phyloP scores from a whole-genome alignment of 1,284 basidiomycete genomes.

The Amylostereum areolatum region DNA sequence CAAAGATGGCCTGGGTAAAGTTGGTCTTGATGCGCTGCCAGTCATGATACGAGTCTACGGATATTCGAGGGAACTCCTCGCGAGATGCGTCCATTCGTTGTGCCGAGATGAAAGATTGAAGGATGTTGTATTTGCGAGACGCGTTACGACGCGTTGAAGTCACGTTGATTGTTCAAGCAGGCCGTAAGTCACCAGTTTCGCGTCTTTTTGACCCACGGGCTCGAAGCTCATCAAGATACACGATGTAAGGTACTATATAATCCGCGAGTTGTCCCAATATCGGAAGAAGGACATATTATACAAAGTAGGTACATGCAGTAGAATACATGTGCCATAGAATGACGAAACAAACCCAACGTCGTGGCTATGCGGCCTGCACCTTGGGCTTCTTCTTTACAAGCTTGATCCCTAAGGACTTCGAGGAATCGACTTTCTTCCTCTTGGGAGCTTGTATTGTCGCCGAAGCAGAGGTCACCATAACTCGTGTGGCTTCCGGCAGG shows the following conservation, averaged over 20 bases:
- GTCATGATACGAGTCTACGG: constrained; percentile 54
- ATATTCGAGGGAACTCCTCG: constrained; percentile 60
- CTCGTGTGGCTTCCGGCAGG: constrained; percentile 67
- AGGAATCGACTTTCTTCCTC: constrained; percentile 58
- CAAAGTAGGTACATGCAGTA: no score
- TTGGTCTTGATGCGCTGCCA: constrained; percentile 54
- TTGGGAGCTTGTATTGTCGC: constrained; percentile 39
- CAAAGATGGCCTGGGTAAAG: constrained; percentile 38
- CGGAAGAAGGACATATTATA: no score
- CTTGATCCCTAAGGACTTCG: constrained; percentile 69
- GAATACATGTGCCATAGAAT: no score
- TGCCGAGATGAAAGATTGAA: no score
- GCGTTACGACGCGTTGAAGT: background rate
- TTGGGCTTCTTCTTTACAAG: constrained; percentile 53
- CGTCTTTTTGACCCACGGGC: no score
- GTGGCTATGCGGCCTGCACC: constrained; percentile 9
- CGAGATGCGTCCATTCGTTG: constrained; percentile 31
- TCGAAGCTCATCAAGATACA: no score
- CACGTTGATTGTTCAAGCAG: background rate
- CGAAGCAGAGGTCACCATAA: constrained; percentile 51
- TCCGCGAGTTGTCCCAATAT: no score
- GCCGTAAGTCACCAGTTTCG: background rate
- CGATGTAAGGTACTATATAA: no score
- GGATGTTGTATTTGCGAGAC: no score
- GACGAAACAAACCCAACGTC: background rate